A percentile compares a stretch with the other conserved stretches of the same genome.
These are phyloP conservation scores for Neocucurbitaria cava DNA, from an alignment of 2,329 filamentous ascomycete species.

Conservation along the genomic window DNA sequence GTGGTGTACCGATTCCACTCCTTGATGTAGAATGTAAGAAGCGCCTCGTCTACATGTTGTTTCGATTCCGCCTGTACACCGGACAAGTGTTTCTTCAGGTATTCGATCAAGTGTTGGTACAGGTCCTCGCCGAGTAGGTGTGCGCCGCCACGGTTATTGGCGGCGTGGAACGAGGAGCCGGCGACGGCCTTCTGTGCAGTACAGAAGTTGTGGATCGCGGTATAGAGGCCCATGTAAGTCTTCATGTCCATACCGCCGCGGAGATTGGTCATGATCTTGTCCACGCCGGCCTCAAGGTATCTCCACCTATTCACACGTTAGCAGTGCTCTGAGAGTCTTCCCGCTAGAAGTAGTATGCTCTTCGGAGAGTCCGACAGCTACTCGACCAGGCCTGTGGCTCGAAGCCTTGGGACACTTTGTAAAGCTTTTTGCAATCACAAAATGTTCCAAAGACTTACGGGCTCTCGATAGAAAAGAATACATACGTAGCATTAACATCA, in stretches of 20 bases:
- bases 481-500: constrained; percentile 68
- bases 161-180: constrained; percentile 55
- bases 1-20: constrained; percentile 97
- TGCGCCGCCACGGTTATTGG: constrained; percentile 79
- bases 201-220: constrained; percentile 98
- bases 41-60: constrained; percentile 84
- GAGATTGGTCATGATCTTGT: constrained; percentile 91
- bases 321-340: neutral
- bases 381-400: neutral
- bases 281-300: constrained; percentile 86
- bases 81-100: constrained; percentile 80
- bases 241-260: constrained; percentile 93
- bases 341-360: neutral
- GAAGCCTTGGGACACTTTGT: neutral
- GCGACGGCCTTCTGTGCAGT: constrained; percentile 93
- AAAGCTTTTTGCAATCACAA: neutral
- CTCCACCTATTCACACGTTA: constrained; percentile 72
- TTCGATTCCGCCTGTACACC: constrained; percentile 75
- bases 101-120: constrained; percentile 88
- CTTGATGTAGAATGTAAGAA: constrained; percentile 91
- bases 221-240: constrained; percentile 98
- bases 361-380: neutral
- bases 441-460: neutral
- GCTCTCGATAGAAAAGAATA: constrained; percentile 17
- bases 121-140: constrained; percentile 95